Evolutionary conservation across 1,284 basidiomycete species (phyloP).

Genomic region (Mycena citricolor): DNA sequence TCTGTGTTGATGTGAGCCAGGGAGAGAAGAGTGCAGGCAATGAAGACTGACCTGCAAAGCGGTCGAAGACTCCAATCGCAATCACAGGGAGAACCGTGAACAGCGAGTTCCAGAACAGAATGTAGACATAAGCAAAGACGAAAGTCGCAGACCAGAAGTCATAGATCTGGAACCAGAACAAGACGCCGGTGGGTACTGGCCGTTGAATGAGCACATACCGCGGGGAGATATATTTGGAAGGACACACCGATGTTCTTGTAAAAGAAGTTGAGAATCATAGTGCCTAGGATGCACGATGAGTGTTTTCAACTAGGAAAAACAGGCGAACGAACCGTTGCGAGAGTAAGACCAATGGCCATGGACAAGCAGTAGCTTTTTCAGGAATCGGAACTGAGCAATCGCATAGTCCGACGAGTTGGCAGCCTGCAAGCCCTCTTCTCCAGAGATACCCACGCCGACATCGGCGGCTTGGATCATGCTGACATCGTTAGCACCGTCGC

Average conservation of each 20-base stretch:
- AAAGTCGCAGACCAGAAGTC: slow-evolving; percentile 94
- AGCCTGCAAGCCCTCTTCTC: slow-evolving; percentile 95
- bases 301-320: background rate
- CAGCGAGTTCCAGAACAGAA: slow-evolving; percentile 98
- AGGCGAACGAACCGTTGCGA: slow-evolving; percentile 70
- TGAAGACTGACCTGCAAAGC: slow-evolving; percentile 73
- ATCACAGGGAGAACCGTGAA: slow-evolving; percentile 96
- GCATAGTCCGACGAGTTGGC: slow-evolving; percentile 98
- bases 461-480: slow-evolving; percentile 96
- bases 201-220: no score
- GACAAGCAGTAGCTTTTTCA: slow-evolving; percentile 87
- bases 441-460: slow-evolving; percentile 93
- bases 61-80: slow-evolving; percentile 93
- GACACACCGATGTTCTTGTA: slow-evolving; percentile 86
- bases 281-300: slow-evolving; percentile 10
- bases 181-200: slow-evolving; percentile 82
- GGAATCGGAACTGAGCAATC: slow-evolving; percentile 93
- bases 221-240: no score
- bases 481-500: slow-evolving; percentile 95
- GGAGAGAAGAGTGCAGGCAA: background rate
- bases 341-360: slow-evolving; percentile 99
- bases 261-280: slow-evolving; percentile 95
- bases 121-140: slow-evolving; percentile 90
- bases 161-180: slow-evolving; percentile 99
- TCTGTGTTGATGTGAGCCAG: slow-evolving; percentile 42